Base-by-base conservation (phyloP, 2,329 filamentous ascomycete genomes). In the Samsoniella hepiali region DNA sequence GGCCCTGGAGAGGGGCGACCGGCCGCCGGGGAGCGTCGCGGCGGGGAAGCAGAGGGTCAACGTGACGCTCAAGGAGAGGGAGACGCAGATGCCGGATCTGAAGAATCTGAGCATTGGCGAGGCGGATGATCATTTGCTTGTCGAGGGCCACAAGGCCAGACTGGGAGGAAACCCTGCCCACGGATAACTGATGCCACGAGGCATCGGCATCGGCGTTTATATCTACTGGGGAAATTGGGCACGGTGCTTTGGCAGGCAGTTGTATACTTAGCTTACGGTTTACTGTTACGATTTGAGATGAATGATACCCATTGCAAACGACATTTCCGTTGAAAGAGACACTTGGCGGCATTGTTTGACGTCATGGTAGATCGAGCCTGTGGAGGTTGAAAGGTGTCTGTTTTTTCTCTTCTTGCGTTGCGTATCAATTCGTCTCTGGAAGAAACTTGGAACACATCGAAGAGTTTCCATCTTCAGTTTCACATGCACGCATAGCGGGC, bases 61-160 rank as follows among this genome's bases (percentile, higher is more conserved):
- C 54, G 75, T 86, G 42, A 78, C 73, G 1, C 81, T 86, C 29
- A 77, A 75, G 56, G 86, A 86, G 72, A 87, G 82, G 69, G 78
- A 72, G 22, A 78, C 76, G 49, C 77, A 64, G 57, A 68, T 58
- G 73, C 72, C 64, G 69, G 70, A 51, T 45, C 29, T 63, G 6
- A 42, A 34, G 29, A 62, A 49, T 17, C 38, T 57, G 32, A 58
- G 8, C 34, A 51, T 64, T 2, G 56, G 67, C 8, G 62, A 63
- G n/a, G 58, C 79, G 10, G 66, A 70, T 1, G 73, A 74, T 22
- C 80, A 84, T 69, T 67, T 82, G 53, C 67, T 78, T 9, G 71
- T 84, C 0, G 83, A 86, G 55, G 83, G 83, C n/a, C 79, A 84
- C 70, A 81, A 74, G 68, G 75, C 75, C 38, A 80, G 74, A 64